These are phyloP conservation scores for Ustulina deusta DNA, from an alignment of 2,329 filamentous ascomycete genomes.

Conservation along the genomic window DNA sequence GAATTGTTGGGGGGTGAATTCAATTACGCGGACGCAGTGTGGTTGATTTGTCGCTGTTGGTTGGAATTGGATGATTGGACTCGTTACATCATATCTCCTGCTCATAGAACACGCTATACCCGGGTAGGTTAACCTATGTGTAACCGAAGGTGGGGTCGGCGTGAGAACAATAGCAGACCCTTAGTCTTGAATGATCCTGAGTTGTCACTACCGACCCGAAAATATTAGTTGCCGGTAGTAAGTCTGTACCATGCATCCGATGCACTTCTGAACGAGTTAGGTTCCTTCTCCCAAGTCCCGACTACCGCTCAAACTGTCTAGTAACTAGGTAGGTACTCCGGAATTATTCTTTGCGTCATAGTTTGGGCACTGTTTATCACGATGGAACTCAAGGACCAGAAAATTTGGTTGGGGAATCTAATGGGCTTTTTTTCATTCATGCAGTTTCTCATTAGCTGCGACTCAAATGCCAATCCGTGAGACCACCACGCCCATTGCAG, in stretches of 20 bases:
- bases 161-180: too few relatives aligned
- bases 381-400: neutral
- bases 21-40: conserved; percentile 28
- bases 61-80: conserved; percentile 30
- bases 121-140: neutral
- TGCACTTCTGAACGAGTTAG: neutral
- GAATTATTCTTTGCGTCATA: too few relatives aligned
- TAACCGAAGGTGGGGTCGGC: neutral
- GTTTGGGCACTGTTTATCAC: neutral
- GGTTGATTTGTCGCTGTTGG: conserved; percentile 19
- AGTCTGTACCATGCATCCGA: neutral
- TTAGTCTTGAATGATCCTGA: too few relatives aligned
- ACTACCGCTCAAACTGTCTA: neutral
- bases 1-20: conserved; percentile 32
- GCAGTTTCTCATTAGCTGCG: conserved; percentile 53
- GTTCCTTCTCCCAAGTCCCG: neutral
- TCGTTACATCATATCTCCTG: conserved; percentile 44
- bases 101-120: neutral
- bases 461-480: conserved; percentile 51
- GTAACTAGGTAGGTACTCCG: too few relatives aligned
- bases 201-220: neutral
- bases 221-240: neutral
- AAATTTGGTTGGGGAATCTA: conserved; percentile 36
- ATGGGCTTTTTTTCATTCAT: conserved; percentile 49
- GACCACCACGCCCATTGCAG: conserved; percentile 49